phyloP scores from a whole-genome alignment of 257 asterid genomes.

The Lavandula angustifolia region DNA sequence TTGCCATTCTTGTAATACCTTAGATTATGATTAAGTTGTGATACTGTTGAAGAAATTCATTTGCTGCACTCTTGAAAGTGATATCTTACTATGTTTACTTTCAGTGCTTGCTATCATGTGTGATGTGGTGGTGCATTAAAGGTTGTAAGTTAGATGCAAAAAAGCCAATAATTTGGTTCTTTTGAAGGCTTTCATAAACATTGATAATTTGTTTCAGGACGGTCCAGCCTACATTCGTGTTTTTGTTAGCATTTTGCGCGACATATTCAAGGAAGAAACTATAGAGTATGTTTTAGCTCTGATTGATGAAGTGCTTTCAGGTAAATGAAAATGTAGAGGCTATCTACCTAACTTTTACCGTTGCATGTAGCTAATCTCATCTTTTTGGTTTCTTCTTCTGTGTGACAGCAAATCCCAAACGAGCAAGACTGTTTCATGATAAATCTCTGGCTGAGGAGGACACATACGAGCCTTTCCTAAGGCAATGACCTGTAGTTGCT shows the following conservation, averaged over 20 bases:
- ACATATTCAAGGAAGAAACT: slow-evolving; percentile 83
- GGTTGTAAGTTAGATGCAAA: slow-evolving; percentile 12
- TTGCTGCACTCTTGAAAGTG: not conserved
- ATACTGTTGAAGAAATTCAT: not conserved
- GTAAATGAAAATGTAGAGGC: slow-evolving; percentile 38
- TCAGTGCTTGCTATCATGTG: slow-evolving; percentile 23
- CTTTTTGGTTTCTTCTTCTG: slow-evolving; percentile 16
- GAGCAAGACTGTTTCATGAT: slow-evolving; percentile 83
- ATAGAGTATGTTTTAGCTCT: slow-evolving; percentile 86
- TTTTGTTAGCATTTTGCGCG: slow-evolving; percentile 79
- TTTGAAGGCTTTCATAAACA: slow-evolving; percentile 17
- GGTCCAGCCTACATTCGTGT: slow-evolving; percentile 80
- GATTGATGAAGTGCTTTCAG: slow-evolving; percentile 81
- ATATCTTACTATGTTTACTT: slow-evolving; percentile 2
- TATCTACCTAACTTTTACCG: slow-evolving; percentile 4
- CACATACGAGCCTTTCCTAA: slow-evolving; percentile 81
- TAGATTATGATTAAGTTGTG: slow-evolving; percentile 5
- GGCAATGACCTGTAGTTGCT: slow-evolving; percentile 46
- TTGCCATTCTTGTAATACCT: slow-evolving; percentile 6
- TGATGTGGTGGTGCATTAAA: slow-evolving; percentile 25
- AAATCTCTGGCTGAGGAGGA: slow-evolving; percentile 70
- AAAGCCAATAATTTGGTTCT: not conserved
- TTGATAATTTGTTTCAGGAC: slow-evolving; percentile 57
- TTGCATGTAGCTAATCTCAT: slow-evolving; percentile 27
- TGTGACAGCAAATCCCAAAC: slow-evolving; percentile 76